Percentiles rank a stretch among this genome's conserved stretches.
phyloP scores from a whole-genome alignment of 352 stramenopile species.

The Discostella stelligera region DNA sequence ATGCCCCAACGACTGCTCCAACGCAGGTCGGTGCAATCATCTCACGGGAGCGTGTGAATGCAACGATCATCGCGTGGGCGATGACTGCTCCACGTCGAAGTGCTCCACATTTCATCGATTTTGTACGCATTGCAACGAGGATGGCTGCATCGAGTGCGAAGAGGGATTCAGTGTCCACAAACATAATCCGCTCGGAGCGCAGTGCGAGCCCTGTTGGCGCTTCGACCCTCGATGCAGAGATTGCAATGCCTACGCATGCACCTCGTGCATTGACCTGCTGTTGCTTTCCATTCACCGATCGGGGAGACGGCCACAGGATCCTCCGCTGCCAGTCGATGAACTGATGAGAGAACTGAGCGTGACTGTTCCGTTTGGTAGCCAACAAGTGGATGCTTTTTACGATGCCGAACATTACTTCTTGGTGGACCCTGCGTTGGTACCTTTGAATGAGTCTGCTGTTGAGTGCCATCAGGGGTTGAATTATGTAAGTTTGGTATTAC shows the following conservation, averaged over 20 bases:
- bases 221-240: conserved; percentile 90
- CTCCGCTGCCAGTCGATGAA: conserved; percentile 88
- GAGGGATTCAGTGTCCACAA: conserved; percentile 86
- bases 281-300: conserved; percentile 90
- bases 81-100: conserved; percentile 82
- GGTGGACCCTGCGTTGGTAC: conserved; percentile 38
- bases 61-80: conserved; percentile 77
- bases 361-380: conserved; percentile 88
- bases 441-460: conserved; percentile 38
- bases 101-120: conserved; percentile 85
- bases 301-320: conserved; percentile 83
- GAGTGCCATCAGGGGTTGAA: conserved; percentile 71
- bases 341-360: conserved; percentile 87
- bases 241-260: conserved; percentile 84
- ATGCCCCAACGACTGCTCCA: conserved; percentile 89
- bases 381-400: conserved; percentile 88
- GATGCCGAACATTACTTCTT: conserved; percentile 87
- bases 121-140: conserved; percentile 87
- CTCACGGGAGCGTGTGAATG: conserved; percentile 87
- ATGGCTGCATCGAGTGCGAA: conserved; percentile 85
- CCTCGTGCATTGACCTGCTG: conserved; percentile 88
- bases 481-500: conserved; percentile 13
- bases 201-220: conserved; percentile 85
- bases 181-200: conserved; percentile 56
- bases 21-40: conserved; percentile 88